These are phyloP conservation scores for Aspergillus funiculosus DNA, from an alignment of 495 filamentous ascomycete genomes.

Conservation along the genomic window DNA sequence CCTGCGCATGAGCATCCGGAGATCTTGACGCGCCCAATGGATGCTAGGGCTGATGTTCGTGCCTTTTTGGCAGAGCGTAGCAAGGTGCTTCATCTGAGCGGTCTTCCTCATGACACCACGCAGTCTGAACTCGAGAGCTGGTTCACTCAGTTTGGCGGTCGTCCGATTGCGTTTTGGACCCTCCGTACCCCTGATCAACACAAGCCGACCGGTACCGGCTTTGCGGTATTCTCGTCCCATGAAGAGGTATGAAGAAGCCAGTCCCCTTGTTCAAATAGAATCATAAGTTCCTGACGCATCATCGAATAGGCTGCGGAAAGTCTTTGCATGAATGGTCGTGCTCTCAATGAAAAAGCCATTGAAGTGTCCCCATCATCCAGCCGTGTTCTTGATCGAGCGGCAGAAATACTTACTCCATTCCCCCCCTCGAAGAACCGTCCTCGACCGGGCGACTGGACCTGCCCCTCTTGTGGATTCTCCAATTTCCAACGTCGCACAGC, in stretches of 20 bases:
- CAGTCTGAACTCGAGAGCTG: constrained; percentile 97
- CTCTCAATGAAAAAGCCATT: constrained; percentile 96
- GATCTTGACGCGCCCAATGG: constrained; percentile 89
- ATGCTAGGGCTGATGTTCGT: constrained; percentile 93
- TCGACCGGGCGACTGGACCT: constrained; percentile 96
- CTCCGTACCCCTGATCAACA: constrained; percentile 96
- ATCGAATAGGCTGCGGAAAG: constrained; percentile 76
- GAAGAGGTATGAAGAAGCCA: constrained; percentile 74
- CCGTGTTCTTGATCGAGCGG: constrained; percentile 88
- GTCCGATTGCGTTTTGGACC: constrained; percentile 99
- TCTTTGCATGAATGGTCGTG: constrained; percentile 97
- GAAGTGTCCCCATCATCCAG: constrained; percentile 96
- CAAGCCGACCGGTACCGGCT: constrained; percentile 95
- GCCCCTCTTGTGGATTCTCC: constrained; percentile 75
- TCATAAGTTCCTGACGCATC: constrained; percentile 12
- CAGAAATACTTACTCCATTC: constrained; percentile 92
- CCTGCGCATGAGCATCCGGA: constrained; percentile 89
- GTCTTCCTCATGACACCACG: constrained; percentile 94
- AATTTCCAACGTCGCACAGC: constrained; percentile 97
- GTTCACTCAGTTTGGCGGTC: constrained; percentile 98
- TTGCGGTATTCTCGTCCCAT: constrained; percentile 96
- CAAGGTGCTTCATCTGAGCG: constrained; percentile 96
- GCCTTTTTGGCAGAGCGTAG: constrained; percentile 91
- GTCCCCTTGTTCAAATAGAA: not conserved
- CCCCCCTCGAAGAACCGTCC: constrained; percentile 97